Conservation (phyloP, 257 asterid genomes). For the Voacanga thouarsii region DNA sequence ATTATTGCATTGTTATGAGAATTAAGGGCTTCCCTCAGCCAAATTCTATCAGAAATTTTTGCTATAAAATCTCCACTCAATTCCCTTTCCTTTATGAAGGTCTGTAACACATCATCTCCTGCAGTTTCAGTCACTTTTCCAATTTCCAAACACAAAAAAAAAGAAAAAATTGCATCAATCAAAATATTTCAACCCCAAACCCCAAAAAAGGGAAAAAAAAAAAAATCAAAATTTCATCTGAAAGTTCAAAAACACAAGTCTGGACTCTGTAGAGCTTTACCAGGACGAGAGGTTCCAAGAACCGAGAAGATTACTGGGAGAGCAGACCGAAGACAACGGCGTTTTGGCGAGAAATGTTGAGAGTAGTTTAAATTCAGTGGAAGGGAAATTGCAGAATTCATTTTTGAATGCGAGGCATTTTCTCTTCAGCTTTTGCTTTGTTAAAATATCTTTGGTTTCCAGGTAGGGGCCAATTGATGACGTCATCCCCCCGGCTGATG, state of each 20-base stretch:
- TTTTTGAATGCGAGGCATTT: conserved; percentile 1
- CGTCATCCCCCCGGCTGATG: neutral
- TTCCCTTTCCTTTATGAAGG: conserved; percentile 71
- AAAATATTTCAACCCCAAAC: neutral
- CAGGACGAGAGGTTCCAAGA: conserved; percentile 56
- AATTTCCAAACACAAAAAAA: conserved; percentile 9
- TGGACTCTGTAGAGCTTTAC: conserved; percentile 40
- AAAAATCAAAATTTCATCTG: neutral
- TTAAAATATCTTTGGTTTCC: neutral
- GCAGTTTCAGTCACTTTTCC: conserved; percentile 42
- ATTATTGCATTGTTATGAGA: conserved; percentile 24
- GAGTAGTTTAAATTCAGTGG: conserved; percentile 7
- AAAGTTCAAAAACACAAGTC: neutral
- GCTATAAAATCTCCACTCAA: conserved; percentile 69
- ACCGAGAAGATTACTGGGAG: conserved; percentile 39
- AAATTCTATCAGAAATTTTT: conserved; percentile 59
- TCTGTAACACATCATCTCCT: conserved; percentile 59
- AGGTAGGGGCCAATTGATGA: neutral
- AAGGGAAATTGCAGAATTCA: conserved; percentile 16
- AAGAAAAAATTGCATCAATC: neutral
- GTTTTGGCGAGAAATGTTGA: conserved; percentile 16
- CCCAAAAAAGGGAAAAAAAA: neutral
- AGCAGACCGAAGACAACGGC: conserved; percentile 38
- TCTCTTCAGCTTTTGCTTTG: neutral
- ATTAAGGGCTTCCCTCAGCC: conserved; percentile 35